Evolutionary conservation across 1,284 basidiomycete genomes (phyloP).

Genomic region (Apiotrichum brassicae): DNA sequence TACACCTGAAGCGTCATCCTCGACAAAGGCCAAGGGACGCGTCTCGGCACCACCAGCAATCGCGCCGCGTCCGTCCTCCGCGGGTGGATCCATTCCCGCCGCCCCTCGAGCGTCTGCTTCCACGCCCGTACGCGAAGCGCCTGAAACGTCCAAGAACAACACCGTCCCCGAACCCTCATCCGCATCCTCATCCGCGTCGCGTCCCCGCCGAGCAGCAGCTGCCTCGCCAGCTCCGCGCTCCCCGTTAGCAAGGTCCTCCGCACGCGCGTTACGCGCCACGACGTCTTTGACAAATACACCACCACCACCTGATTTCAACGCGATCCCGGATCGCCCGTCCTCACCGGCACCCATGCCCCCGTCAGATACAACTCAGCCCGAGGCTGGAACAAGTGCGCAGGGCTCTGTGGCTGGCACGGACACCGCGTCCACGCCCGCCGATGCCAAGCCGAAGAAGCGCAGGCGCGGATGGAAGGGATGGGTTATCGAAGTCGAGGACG

Average conservation of each 20-base stretch:
- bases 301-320: neutral
- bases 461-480: constrained; percentile 40
- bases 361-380: neutral
- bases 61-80: neutral
- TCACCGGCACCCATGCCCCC: neutral
- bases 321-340: neutral
- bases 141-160: neutral
- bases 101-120: neutral
- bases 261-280: neutral
- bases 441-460: constrained; percentile 28
- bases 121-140: neutral
- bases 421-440: neutral
- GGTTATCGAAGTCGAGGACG: constrained; percentile 39
- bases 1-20: too few relatives aligned
- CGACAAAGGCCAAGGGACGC: too few relatives aligned
- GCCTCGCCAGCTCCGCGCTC: neutral
- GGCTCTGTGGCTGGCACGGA: neutral
- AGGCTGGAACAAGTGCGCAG: neutral
- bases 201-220: neutral
- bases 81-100: neutral
- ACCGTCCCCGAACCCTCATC: neutral
- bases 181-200: neutral
- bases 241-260: neutral
- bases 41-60: neutral
- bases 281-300: neutral